These are phyloP conservation scores for Pugionium dolabratum DNA, from an alignment of 345 rosid species.

Conservation along the genomic window DNA sequence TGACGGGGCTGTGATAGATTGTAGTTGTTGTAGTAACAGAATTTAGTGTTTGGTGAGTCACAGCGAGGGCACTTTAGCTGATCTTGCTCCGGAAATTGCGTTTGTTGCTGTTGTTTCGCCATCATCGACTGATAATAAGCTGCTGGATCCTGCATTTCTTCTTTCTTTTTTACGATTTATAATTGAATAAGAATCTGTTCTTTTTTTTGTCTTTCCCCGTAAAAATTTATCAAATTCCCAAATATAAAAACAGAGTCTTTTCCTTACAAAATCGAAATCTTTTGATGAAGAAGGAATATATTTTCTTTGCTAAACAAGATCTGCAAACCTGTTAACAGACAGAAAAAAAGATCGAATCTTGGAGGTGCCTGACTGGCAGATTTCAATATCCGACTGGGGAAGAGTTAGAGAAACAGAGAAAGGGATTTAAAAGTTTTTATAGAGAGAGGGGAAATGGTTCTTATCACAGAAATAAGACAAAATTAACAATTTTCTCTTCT, in stretches of 20 bases:
- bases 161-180: background rate
- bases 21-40: constrained; percentile 46
- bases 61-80: constrained; percentile 45
- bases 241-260: constrained; percentile 9
- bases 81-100: constrained; percentile 37
- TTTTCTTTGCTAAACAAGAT: background rate
- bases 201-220: background rate
- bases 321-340: constrained; percentile 8
- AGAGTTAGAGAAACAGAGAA: constrained; percentile 2
- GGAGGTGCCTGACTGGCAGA: background rate
- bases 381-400: constrained; percentile 1
- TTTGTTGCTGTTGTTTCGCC: constrained; percentile 33
- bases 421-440: background rate
- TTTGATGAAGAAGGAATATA: background rate
- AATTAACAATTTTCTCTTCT: constrained; percentile 15
- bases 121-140: constrained; percentile 43
- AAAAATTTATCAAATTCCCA: constrained; percentile 2
- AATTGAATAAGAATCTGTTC: too few relatives aligned
- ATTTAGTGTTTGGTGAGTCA: constrained; percentile 41
- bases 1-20: constrained; percentile 44
- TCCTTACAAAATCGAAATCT: background rate
- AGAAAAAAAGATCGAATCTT: background rate
- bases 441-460: constrained; percentile 2
- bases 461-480: constrained; percentile 32
- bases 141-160: constrained; percentile 43